phyloP scores from a whole-genome alignment of 2,329 filamentous ascomycete genomes.

The Diaporthe velutina region DNA sequence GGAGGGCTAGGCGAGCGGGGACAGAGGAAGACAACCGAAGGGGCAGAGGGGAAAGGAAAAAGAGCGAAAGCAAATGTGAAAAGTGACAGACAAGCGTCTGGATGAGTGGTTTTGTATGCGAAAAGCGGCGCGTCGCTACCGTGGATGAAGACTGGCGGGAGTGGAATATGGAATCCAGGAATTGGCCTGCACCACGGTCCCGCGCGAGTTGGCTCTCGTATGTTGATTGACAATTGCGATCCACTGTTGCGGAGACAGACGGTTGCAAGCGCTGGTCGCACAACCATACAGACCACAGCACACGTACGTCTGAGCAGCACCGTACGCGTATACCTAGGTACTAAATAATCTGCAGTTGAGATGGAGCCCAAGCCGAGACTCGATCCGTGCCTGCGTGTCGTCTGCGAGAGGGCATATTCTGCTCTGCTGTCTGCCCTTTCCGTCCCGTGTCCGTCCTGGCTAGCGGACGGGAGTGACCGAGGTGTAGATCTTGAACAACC shows the following conservation, averaged over 20 bases:
- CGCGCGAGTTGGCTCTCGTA: not conserved
- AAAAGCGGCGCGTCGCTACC: not conserved
- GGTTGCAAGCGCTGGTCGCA: not conserved
- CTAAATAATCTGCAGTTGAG: not conserved
- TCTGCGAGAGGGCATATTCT: not conserved
- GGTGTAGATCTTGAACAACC: not conserved
- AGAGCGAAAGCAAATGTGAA: slow-evolving; percentile 19
- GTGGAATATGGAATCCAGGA: not conserved
- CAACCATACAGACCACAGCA: not conserved
- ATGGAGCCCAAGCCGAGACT: not conserved
- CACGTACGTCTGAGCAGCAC: not conserved
- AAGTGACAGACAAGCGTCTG: slow-evolving; percentile 9
- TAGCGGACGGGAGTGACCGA: not conserved
- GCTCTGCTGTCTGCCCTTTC: not conserved
- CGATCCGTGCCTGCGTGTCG: not conserved
- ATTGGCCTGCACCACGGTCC: not conserved
- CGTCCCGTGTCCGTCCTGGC: not conserved
- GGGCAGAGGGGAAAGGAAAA: not conserved
- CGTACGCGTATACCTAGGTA: not conserved
- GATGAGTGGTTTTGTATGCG: not conserved
- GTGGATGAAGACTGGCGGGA: not conserved
- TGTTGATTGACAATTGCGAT: slow-evolving; percentile 1
- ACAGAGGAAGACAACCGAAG: not conserved
- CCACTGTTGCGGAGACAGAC: slow-evolving; percentile 11
- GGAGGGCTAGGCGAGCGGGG: slow-evolving; percentile 9